Evolutionary conservation across 78 protist genomes (phyloP).

Genomic region (Polysphondylium violaceum): DNA sequence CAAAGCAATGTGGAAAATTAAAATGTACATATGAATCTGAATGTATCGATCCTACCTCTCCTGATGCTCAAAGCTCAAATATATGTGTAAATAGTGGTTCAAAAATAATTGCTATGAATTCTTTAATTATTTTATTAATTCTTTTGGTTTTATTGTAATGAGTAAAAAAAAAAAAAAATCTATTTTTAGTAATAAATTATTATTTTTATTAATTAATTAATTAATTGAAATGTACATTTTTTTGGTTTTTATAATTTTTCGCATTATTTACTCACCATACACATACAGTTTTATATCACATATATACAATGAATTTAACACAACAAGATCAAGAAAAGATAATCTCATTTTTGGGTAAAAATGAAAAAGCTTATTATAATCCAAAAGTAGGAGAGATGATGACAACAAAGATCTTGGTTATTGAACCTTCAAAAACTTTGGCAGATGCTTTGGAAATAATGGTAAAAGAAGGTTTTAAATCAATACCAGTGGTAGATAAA

Average conservation of each 20-base stretch:
- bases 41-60: not conserved
- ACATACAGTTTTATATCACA: no score
- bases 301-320: no score
- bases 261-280: no score
- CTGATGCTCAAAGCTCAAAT: constrained; percentile 4
- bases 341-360: no score
- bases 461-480: constrained; percentile 11
- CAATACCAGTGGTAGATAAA: constrained; percentile 48
- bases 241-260: no score
- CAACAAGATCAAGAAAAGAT: no score
- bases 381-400: constrained; percentile 37
- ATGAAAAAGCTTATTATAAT: not conserved
- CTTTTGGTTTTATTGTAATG: not conserved
- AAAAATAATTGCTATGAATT: not conserved
- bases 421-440: constrained; percentile 33
- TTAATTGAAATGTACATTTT: no score
- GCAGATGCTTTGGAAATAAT: constrained; percentile 30
- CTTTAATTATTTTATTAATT: not conserved
- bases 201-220: no score
- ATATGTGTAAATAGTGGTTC: constrained; percentile 18
- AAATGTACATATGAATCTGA: constrained; percentile 8
- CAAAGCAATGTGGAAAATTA: not conserved
- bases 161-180: not conserved
- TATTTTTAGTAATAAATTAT: no score
- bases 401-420: not conserved